Conservation (phyloP, 2,329 filamentous ascomycete species). For the Colletotrichum sp. region DNA sequence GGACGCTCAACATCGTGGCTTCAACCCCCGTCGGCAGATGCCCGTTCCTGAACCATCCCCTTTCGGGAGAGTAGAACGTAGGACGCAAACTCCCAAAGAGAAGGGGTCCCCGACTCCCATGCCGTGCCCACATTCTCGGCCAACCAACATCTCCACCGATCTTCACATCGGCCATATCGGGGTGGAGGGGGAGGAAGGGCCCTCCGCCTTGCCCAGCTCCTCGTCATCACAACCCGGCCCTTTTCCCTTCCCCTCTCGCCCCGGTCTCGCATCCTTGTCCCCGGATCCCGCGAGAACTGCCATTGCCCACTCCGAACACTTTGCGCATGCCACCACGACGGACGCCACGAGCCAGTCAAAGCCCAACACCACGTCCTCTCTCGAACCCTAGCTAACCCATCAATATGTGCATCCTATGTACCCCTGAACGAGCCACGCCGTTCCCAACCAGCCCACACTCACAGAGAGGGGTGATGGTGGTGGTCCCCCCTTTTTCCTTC, state of each 20-base stretch:
- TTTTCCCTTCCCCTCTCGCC: neutral
- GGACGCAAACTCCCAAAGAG: no score
- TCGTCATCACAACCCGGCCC: neutral
- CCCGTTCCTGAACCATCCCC: constrained; percentile 8
- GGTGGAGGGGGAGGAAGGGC: neutral
- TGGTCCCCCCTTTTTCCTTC: neutral
- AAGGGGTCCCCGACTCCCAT: neutral
- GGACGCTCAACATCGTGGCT: neutral
- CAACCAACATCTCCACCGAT: constrained; percentile 10
- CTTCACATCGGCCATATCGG: neutral
- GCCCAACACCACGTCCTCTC: neutral
- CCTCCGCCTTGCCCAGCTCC: neutral
- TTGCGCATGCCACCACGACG: neutral
- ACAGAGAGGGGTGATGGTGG: neutral
- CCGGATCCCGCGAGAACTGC: neutral
- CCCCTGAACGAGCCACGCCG: neutral
- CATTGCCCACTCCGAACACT: neutral
- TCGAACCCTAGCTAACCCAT: neutral
- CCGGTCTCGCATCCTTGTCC: neutral
- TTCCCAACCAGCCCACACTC: neutral
- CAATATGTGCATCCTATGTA: neutral
- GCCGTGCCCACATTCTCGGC: neutral
- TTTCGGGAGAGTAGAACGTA: neutral
- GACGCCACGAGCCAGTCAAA: neutral
- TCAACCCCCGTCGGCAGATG: constrained; percentile 7